These are phyloP conservation scores for Fusarium sp. DNA, from an alignment of 2,329 filamentous ascomycete species.

Conservation along the genomic window DNA sequence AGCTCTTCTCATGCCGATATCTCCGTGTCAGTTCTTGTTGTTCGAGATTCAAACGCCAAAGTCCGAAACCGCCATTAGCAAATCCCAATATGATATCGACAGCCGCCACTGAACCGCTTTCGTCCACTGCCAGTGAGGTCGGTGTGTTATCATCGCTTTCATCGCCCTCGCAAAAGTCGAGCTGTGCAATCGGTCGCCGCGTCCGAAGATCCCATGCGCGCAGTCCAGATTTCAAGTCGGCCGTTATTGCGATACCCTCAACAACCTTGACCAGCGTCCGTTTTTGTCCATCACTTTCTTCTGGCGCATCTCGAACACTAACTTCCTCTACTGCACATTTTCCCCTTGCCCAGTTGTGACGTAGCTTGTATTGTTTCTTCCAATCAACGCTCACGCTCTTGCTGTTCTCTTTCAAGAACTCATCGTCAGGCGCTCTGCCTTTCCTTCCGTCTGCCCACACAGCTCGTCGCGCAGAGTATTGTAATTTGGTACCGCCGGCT, in stretches of 20 bases:
- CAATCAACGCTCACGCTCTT: slow-evolving; percentile 70
- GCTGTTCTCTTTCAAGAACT: slow-evolving; percentile 7
- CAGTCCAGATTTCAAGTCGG: slow-evolving; percentile 75
- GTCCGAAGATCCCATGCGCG: slow-evolving; percentile 82
- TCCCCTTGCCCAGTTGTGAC: slow-evolving; percentile 91
- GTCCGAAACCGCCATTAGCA: slow-evolving; percentile 74
- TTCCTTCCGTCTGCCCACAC: slow-evolving; percentile 61
- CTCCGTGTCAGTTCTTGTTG: slow-evolving; percentile 58
- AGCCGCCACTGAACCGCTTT: slow-evolving; percentile 57
- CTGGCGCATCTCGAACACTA: slow-evolving; percentile 62
- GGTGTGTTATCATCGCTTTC: slow-evolving; percentile 55
- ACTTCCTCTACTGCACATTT: slow-evolving; percentile 85
- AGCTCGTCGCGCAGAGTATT: slow-evolving; percentile 59
- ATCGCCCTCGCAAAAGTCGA: slow-evolving; percentile 48
- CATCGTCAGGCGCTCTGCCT: slow-evolving; percentile 59
- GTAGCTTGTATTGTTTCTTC: slow-evolving; percentile 89
- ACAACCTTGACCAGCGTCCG: slow-evolving; percentile 82
- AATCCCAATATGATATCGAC: slow-evolving; percentile 78
- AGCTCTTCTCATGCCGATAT: slow-evolving; percentile 72
- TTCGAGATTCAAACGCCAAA: slow-evolving; percentile 71
- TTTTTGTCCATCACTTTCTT: slow-evolving; percentile 50
- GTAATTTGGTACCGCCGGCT: slow-evolving; percentile 52
- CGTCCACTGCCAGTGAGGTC: slow-evolving; percentile 75
- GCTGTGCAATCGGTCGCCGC: slow-evolving; percentile 68
- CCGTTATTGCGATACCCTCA: slow-evolving; percentile 82